Evolutionary conservation across 306 rosid species (phyloP), one percentile per base, ranked within the genome.

Genomic region (Gynostemma pentaphyllum): DNA sequence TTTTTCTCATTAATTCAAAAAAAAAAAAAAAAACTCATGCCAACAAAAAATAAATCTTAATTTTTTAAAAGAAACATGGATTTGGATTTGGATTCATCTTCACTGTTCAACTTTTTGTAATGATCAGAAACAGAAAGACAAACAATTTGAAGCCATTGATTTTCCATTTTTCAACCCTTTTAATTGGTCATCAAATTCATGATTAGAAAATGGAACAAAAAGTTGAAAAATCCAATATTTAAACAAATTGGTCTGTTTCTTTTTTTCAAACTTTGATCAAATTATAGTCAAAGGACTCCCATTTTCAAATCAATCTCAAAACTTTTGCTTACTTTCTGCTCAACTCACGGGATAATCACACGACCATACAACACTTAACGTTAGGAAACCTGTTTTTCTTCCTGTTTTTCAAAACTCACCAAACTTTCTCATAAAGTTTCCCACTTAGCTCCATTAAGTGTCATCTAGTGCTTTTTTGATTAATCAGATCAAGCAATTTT

Each of bases 281-380:
- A 30, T n/a, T n/a, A n/a, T n/a, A n/a, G n/a, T n/a, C n/a, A n/a
- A 66, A 80, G 78, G 66, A 71, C 76, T 63, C 66, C 57, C 69
- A 42, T 56, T n/a, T 66, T 40, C 29, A 66, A 48, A n/a, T n/a
- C 59, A 28, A 24, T 49, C 19, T 66, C 32, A 29, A 30, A 15
- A 9, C 57, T 26, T 30, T 19, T 80, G 60, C 62, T 32, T 24
- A 50, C 69, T 75, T 73, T 76, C 47, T 30, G 59, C 66, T n/a
- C n/a, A n/a, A n/a, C n/a, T n/a, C n/a, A n/a, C n/a, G n/a, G n/a
- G n/a, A n/a, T n/a, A n/a, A n/a, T n/a, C n/a, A n/a, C n/a, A n/a
- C n/a, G n/a, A n/a, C n/a, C n/a, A n/a, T n/a, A n/a, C n/a, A n/a
- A n/a, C n/a, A n/a, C n/a, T n/a, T n/a, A n/a, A n/a, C n/a, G n/a